Evolutionary conservation across 2,329 filamentous ascomycete genomes (phyloP).

Genomic region (Ophiocordyceps australis): DNA sequence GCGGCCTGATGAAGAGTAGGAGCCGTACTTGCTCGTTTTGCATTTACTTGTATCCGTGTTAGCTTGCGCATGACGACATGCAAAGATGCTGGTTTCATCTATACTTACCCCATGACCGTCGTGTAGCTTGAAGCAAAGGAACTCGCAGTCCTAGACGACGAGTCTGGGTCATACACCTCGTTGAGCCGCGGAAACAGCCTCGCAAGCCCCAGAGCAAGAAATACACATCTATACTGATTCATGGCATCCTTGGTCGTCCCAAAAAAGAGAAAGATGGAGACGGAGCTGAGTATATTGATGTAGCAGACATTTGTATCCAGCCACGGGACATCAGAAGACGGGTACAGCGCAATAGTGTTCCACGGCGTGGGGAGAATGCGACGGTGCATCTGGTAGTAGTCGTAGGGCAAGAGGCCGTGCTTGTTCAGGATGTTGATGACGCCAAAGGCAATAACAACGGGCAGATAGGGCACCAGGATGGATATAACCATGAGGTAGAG

Average conservation of each 20-base stretch:
- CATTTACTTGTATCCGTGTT: too few species aligned
- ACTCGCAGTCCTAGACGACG: slow-evolving; percentile 5
- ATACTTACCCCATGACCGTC: too few species aligned
- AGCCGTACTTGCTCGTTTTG: too few species aligned
- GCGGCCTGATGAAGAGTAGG: too few species aligned
- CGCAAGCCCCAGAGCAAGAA: slow-evolving; percentile 9
- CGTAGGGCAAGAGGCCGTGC: slow-evolving; percentile 14
- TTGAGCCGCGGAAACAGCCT: slow-evolving; percentile 20
- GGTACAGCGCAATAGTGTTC: slow-evolving; percentile 26
- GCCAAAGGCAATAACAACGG: slow-evolving; percentile 22
- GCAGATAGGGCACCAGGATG: slow-evolving; percentile 32
- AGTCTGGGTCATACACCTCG: slow-evolving; percentile 19
- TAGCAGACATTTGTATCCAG: slow-evolving; percentile 25
- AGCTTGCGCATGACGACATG: too few species aligned
- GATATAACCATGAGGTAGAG: slow-evolving; percentile 36
- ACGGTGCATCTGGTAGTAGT: slow-evolving; percentile 23
- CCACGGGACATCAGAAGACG: slow-evolving; percentile 20
- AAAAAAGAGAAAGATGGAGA: slow-evolving; percentile 34
- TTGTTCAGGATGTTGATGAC: slow-evolving; percentile 19
- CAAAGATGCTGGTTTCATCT: too few species aligned
- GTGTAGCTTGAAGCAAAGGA: slow-evolving; percentile 7
- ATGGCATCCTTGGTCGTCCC: slow-evolving; percentile 34
- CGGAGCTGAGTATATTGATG: slow-evolving; percentile 25
- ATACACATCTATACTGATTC: slow-evolving; percentile 24
- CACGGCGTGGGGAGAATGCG: slow-evolving; percentile 19